Percentiles rank a stretch among this genome's conserved stretches.
Conservation (phyloP, 441 rosid genomes). For the Mallotus japonicus region DNA sequence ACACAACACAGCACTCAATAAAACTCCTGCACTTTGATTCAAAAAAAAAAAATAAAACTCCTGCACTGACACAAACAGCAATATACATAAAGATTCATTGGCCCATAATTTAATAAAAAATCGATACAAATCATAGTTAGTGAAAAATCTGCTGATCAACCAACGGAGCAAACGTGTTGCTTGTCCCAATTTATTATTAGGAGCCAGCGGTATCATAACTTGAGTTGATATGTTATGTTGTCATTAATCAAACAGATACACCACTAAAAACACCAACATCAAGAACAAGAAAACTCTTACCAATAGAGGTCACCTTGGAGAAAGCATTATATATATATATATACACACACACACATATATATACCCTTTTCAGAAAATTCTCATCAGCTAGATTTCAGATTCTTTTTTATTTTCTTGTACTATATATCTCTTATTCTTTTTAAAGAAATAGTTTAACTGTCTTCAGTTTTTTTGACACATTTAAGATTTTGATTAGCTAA, state of each 20-base stretch:
- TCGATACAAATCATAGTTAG: not conserved
- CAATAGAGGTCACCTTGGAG: conserved; percentile 26
- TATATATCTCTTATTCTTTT: too few relatives aligned
- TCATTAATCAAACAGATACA: conserved; percentile 14
- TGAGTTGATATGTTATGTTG: conserved; percentile 5
- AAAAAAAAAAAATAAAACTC: not conserved
- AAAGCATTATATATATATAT: conserved; percentile 15
- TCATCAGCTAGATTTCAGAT: too few relatives aligned
- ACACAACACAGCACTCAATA: not conserved
- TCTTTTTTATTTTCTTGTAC: too few relatives aligned
- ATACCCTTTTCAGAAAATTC: conserved; percentile 16
- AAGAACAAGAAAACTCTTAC: conserved; percentile 23
- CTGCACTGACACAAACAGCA: not conserved
- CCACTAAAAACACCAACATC: conserved; percentile 15
- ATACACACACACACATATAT: too few relatives aligned
- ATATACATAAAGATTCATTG: not conserved
- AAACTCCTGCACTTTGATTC: not conserved
- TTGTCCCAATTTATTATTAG: conserved; percentile 11
- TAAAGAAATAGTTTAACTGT: too few relatives aligned
- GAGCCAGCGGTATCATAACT: not conserved
- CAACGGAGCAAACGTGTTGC: not conserved
- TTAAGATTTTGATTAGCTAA: not conserved
- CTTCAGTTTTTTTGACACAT: too few relatives aligned
- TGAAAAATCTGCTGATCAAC: not conserved
- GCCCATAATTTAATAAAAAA: not conserved